Percentiles rank a stretch among this genome's conserved stretches.
phyloP scores from a whole-genome alignment of 208 protist species.

The Acanthamoeba divionensis region DNA sequence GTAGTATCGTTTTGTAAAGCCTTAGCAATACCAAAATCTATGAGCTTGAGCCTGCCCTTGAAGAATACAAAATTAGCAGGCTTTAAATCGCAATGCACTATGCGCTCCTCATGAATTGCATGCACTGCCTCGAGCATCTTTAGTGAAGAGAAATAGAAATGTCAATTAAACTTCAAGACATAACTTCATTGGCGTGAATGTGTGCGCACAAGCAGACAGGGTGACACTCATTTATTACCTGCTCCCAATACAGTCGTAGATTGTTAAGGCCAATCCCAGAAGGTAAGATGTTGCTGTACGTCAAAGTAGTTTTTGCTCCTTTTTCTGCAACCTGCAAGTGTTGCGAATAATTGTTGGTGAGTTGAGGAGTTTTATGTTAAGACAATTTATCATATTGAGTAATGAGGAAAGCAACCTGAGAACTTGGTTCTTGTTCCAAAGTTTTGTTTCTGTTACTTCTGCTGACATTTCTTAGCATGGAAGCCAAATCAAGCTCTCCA shows the following conservation, averaged over 20 bases:
- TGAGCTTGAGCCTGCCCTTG: slow-evolving; percentile 83
- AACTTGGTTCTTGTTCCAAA: not conserved
- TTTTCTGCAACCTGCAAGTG: not conserved
- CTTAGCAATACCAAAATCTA: slow-evolving; percentile 90
- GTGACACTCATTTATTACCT: slow-evolving; percentile 63
- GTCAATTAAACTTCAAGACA: not conserved
- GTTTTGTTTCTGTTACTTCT: slow-evolving; percentile 8
- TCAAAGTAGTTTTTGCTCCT: not conserved
- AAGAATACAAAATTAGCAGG: slow-evolving; percentile 87
- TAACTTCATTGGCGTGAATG: too few relatives aligned
- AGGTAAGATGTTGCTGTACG: not conserved
- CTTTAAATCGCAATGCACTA: slow-evolving; percentile 87
- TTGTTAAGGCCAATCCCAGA: slow-evolving; percentile 70
- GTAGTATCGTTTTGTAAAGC: slow-evolving; percentile 79
- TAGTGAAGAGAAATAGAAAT: not conserved
- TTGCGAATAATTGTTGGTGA: not conserved
- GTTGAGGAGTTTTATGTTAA: not conserved
- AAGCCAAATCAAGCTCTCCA: slow-evolving; percentile 78
- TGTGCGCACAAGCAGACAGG: not conserved
- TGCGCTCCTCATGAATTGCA: slow-evolving; percentile 79
- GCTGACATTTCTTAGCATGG: slow-evolving; percentile 58
- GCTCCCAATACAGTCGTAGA: slow-evolving; percentile 80
- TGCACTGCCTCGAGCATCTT: slow-evolving; percentile 80
- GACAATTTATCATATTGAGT: not conserved
- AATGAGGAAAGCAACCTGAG: not conserved